Conservation (phyloP, 805 yeast genomes). For the Spathaspora passalidarum region DNA sequence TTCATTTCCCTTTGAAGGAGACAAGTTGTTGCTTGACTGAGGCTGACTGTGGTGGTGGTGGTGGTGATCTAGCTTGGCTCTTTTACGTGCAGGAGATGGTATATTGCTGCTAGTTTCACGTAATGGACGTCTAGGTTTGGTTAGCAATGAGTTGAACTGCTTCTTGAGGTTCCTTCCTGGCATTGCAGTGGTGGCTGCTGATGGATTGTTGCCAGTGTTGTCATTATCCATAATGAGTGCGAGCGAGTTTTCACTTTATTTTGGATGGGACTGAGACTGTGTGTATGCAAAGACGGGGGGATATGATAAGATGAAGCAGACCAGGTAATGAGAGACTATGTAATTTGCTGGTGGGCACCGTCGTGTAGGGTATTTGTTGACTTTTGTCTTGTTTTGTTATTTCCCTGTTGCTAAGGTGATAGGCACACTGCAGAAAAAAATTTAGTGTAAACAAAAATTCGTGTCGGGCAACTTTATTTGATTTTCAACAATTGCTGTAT, state of each 20-base stretch:
- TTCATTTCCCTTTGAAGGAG: background rate
- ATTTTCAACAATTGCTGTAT: background rate
- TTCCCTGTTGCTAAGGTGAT: background rate
- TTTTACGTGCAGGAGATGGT: constrained; percentile 35
- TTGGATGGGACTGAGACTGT: background rate
- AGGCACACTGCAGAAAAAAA: background rate
- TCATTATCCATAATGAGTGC: background rate
- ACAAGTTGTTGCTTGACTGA: background rate
- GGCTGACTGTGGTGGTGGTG: background rate
- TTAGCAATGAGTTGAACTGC: constrained; percentile 8
- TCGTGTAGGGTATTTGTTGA: background rate
- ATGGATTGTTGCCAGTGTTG: background rate
- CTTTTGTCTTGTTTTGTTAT: background rate
- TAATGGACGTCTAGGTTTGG: constrained; percentile 29
- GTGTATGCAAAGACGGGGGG: background rate
- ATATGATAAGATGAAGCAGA: background rate
- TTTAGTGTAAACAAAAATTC: background rate
- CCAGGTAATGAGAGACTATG: background rate
- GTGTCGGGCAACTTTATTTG: background rate
- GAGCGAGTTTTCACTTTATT: background rate
- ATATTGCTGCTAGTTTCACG: constrained; percentile 39
- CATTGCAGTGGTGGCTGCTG: constrained; percentile 2
- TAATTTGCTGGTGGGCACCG: background rate
- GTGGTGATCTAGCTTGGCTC: constrained; percentile 19
- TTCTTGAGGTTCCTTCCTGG: constrained; percentile 7